A percentile compares a stretch with the other conserved stretches of the same genome.
Evolutionary conservation across 1,284 basidiomycete species (phyloP).

Genomic region (Rhizoctonia solani): DNA sequence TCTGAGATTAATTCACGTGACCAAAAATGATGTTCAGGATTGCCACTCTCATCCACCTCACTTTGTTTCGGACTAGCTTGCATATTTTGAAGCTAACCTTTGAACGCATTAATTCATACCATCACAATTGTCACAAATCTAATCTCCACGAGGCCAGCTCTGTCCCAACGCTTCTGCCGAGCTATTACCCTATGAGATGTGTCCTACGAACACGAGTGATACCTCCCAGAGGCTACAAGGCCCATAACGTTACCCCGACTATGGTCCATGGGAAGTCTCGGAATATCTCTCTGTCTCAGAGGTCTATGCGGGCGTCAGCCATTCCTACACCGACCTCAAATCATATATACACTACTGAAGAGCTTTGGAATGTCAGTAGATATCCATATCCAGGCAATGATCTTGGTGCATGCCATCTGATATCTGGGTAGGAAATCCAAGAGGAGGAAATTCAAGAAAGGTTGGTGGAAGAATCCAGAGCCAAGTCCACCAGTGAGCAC

Average conservation of each 20-base stretch:
- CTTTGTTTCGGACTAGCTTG: not conserved
- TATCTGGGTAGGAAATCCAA: conserved; percentile 15
- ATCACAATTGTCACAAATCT: not conserved
- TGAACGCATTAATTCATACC: not conserved
- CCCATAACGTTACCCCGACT: not conserved
- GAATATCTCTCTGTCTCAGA: not conserved
- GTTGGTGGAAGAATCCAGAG: not conserved
- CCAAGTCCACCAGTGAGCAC: too few species aligned
- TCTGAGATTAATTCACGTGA: conserved; percentile 1
- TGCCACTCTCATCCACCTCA: not conserved
- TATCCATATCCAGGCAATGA: not conserved
- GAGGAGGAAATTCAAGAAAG: conserved; percentile 20
- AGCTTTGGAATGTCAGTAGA: conserved; percentile 17
- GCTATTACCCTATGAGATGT: conserved; percentile 25
- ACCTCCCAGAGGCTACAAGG: not conserved
- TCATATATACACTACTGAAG: not conserved
- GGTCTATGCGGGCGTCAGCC: not conserved
- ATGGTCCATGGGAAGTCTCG: not conserved
- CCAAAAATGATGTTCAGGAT: conserved; percentile 19
- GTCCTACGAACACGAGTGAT: conserved; percentile 8
- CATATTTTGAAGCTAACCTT: not conserved
- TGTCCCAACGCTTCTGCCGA: not conserved
- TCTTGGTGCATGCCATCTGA: not conserved
- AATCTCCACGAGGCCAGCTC: not conserved
- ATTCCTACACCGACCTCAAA: too few species aligned